Evolutionary conservation across 805 yeast genomes (phyloP), one percentile per base, ranked within the genome.

Genomic region (Candida easanensis): DNA sequence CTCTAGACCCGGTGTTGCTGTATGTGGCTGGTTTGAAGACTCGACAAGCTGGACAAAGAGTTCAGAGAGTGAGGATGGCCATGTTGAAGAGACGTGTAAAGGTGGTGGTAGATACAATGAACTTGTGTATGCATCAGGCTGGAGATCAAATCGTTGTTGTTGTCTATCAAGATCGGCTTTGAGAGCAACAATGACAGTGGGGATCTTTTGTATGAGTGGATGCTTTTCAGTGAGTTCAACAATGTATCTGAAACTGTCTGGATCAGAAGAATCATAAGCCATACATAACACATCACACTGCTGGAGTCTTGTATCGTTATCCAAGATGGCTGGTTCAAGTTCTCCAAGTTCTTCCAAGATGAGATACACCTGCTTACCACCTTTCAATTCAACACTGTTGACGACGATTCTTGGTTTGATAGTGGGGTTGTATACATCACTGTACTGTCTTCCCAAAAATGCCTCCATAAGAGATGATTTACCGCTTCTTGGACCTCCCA

Each of bases 121-220:
- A 22, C 87, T 69, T 0, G 96, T 82, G 57, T 82, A 89, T 21
- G 79, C 82, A 53, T 93, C 98, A 0, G 99, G 99, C 58, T 88
- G 97, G 5, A 75, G 68, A 42, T 79, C 86, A 30, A 84, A 80
- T 28, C 99, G 64, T 57, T 93, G 99, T 57, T 91, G 97, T 60
- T 90, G 98, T 52, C 95, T 81, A 62, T 93, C 99, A 28, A 88
- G 69, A 63, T 93, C 99, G 0, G 99, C 98, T 58, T 93, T 93
- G 27, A 90, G 68, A 0, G 97, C 99, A 1, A 90, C 97, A 57
- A 83, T 87, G 0, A 93, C 81, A 4, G 84, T 76, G 0, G 99
- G 99, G 2, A 93, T 65, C 40, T 75, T 74, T 51, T 82, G 77
- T 16, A 83, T 64, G 25, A 70, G 66, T 2, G 80, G 76, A 55